Evolutionary conservation across 768 basidiomycete species (phyloP).

Genomic region (Tricholoma matsutake): DNA sequence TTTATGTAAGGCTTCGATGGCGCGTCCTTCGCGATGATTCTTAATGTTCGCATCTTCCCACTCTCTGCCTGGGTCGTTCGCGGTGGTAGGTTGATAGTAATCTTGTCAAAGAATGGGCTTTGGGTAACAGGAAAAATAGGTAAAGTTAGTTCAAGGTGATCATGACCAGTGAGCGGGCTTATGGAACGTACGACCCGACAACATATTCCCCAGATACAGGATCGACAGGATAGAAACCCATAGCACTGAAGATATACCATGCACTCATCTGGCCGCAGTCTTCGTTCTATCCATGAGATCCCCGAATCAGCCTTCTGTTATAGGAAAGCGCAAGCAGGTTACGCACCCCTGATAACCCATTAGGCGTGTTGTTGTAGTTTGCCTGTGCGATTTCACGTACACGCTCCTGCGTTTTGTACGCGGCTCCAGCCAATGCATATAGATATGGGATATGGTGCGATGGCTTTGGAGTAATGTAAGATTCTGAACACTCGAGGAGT

Average conservation of each 20-base stretch:
- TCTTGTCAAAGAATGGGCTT: slow-evolving; percentile 49
- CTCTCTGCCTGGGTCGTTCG: slow-evolving; percentile 4
- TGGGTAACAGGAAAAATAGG: neutral
- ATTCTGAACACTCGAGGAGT: neutral
- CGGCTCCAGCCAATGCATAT: slow-evolving; percentile 69
- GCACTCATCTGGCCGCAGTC: slow-evolving; percentile 92
- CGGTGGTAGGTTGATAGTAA: slow-evolving; percentile 54
- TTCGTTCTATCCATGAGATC: slow-evolving; percentile 56
- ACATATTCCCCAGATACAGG: slow-evolving; percentile 75
- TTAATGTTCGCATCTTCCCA: slow-evolving; percentile 32
- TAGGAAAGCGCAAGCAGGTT: neutral
- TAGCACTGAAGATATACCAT: slow-evolving; percentile 80
- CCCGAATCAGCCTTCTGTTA: neutral
- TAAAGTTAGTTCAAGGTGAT: neutral
- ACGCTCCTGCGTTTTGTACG: slow-evolving; percentile 68
- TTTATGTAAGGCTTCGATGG: slow-evolving; percentile 58
- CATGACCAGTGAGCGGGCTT: neutral
- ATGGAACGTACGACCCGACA: slow-evolving; percentile 59
- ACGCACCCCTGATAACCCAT: slow-evolving; percentile 70
- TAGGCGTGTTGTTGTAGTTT: slow-evolving; percentile 66
- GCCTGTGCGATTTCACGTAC: slow-evolving; percentile 60
- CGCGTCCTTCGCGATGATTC: slow-evolving; percentile 56
- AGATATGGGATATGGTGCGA: slow-evolving; percentile 87
- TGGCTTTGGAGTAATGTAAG: slow-evolving; percentile 40
- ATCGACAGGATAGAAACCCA: slow-evolving; percentile 86